Base-by-base conservation (phyloP, 495 filamentous ascomycete genomes). In the Penicillium paxilli region DNA sequence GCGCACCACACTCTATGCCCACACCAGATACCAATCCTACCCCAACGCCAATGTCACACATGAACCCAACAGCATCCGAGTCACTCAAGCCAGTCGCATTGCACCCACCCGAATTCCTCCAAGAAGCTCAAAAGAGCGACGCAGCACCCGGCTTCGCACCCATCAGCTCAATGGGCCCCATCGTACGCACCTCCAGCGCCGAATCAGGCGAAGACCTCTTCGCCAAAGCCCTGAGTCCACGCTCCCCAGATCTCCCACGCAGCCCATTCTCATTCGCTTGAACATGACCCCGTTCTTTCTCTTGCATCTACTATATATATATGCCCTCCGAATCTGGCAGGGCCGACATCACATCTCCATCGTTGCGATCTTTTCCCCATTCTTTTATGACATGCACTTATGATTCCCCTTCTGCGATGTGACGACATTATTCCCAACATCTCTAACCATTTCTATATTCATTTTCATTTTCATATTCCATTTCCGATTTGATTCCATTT, bases 151-250 rank as follows among this genome's bases (percentile, higher is more conserved):
- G 69, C 0, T 76, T 81, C 32, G 57, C 66, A 4, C 57, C 73
- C 1, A 69, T 79, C 57, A 57, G 55, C 44, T 63, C 71, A 2
- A 67, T 75, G 65, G 55, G 55, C 45, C 35, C 66, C 0, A 49
- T 69, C 7, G 47, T 67, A 24, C 49, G 59, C 40, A 66, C 60
- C 8, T 47, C 49, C 20, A 70, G 58, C 47, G 67, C 73, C 8
- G 82, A 85, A 9, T 79, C 73, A 4, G 83, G 89, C 60, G 89
- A 91, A 38, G 89, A 86, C 11, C 75, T 92, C 22, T 95, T 93
- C 62, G 89, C 89, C 17, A 80, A 92, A 47, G 87, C 88, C 16
- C 80, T 95, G 77, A 89, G 86, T 56, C 89, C 89, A 7, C 80
- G 88, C 26, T 87, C 87, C 53, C 89, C 90, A 0, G 89, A 92